phyloP scores from a whole-genome alignment of 2,329 filamentous ascomycete genomes.

The Sclerotinia nivalis region DNA sequence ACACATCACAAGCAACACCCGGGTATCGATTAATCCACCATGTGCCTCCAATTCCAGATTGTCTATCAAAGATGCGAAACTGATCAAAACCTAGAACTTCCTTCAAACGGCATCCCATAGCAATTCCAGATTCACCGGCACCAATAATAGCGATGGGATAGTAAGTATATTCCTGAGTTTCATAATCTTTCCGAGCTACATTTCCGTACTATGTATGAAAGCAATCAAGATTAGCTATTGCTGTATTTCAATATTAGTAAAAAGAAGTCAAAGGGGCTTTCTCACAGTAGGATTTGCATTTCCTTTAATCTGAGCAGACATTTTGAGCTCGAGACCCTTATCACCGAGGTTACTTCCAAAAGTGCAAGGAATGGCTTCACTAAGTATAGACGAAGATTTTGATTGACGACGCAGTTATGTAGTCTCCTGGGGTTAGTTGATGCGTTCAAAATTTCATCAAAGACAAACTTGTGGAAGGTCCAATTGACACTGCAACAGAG shows the following conservation, averaged over 20 bases:
- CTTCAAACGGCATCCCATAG: conserved; percentile 58
- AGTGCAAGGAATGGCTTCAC: neutral
- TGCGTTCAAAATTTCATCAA: neutral
- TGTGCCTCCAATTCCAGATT: conserved; percentile 52
- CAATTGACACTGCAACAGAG: neutral
- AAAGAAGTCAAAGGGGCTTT: neutral
- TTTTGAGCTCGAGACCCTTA: neutral
- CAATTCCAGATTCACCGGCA: conserved; percentile 59
- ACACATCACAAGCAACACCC: conserved; percentile 54
- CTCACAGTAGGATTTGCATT: neutral
- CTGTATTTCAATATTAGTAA: neutral
- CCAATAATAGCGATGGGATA: conserved; percentile 54
- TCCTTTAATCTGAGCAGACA: neutral
- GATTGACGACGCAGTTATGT: neutral
- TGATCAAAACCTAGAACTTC: conserved; percentile 56
- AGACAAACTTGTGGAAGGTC: neutral
- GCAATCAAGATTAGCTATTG: neutral
- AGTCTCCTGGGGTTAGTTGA: neutral
- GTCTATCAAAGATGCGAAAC: conserved; percentile 59
- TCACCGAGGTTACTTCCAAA: neutral
- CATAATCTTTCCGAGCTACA: conserved; percentile 45
- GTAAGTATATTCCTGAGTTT: conserved; percentile 43
- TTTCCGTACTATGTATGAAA: conserved; percentile 32
- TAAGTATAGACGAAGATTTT: neutral
- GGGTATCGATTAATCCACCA: conserved; percentile 64